Conservation (phyloP, 2,329 filamentous ascomycete genomes). For the Rhinocladiella similis region DNA sequence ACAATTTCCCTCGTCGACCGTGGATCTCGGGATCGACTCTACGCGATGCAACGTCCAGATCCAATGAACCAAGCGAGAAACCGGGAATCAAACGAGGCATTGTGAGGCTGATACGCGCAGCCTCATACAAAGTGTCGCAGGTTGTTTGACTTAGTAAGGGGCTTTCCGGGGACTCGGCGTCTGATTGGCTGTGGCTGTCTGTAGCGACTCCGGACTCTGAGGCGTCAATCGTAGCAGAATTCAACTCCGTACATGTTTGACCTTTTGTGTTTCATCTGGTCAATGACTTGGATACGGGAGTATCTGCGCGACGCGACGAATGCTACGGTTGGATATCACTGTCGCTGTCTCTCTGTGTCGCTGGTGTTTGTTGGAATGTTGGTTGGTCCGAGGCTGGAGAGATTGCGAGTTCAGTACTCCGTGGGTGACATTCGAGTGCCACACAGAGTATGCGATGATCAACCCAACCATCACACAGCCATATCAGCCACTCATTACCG, state of each 20-base stretch:
- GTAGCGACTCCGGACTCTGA: constrained; percentile 3
- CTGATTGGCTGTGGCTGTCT: constrained; percentile 4
- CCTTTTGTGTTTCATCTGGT: constrained; percentile 9
- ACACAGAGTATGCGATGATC: too few species aligned
- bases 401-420: too few species aligned
- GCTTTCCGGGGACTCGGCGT: constrained; percentile 1
- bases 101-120: constrained; percentile 20
- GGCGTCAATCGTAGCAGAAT: constrained; percentile 16
- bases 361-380: too few species aligned
- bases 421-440: too few species aligned
- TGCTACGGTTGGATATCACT: background rate
- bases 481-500: too few species aligned
- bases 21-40: background rate
- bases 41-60: constrained; percentile 5
- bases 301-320: background rate
- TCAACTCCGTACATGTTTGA: constrained; percentile 7
- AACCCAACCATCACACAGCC: too few species aligned
- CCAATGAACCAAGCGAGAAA: constrained; percentile 13
- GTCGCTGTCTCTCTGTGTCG: too few species aligned
- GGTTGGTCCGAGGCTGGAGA: too few species aligned
- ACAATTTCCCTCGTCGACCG: background rate
- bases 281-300: too few species aligned
- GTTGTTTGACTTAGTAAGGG: constrained; percentile 10
- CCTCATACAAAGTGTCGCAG: constrained; percentile 19
- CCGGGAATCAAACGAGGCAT: constrained; percentile 10